Conservation (phyloP, 345 rosid genomes). For the Lumnitzera racemosa region DNA sequence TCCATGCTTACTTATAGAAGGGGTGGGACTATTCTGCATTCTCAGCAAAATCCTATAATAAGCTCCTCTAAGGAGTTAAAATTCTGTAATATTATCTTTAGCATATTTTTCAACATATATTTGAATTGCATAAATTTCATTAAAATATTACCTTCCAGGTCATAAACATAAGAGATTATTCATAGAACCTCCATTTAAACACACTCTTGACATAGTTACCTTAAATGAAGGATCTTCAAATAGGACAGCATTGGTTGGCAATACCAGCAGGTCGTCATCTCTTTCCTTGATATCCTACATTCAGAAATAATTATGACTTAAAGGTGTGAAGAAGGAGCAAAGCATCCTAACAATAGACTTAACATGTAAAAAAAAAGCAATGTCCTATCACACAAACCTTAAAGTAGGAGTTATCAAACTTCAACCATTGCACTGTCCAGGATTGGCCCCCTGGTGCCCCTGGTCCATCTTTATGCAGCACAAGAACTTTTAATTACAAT, state of each 20-base stretch:
- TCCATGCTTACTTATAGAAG: slow-evolving; percentile 5
- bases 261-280: slow-evolving; percentile 72
- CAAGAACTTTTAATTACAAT: slow-evolving; percentile 11
- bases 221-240: slow-evolving; percentile 93
- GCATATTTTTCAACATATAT: slow-evolving; percentile 89
- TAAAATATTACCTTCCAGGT: slow-evolving; percentile 3
- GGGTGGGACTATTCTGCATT: slow-evolving; percentile 89
- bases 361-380: not conserved
- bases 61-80: slow-evolving; percentile 82
- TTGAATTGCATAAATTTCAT: slow-evolving; percentile 26
- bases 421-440: slow-evolving; percentile 92
- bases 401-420: slow-evolving; percentile 93
- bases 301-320: not conserved
- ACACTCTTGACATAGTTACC: slow-evolving; percentile 26
- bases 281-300: slow-evolving; percentile 71
- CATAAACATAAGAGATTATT: not conserved
- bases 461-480: slow-evolving; percentile 79
- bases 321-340: not conserved
- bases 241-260: slow-evolving; percentile 89
- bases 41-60: slow-evolving; percentile 87
- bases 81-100: slow-evolving; percentile 43
- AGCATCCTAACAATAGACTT: not conserved
- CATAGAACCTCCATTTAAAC: slow-evolving; percentile 1
- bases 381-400: slow-evolving; percentile 42
- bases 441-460: slow-evolving; percentile 99